phyloP scores from a whole-genome alignment of 805 yeast genomes.

The Sugiyamaella qingdaonensis region DNA sequence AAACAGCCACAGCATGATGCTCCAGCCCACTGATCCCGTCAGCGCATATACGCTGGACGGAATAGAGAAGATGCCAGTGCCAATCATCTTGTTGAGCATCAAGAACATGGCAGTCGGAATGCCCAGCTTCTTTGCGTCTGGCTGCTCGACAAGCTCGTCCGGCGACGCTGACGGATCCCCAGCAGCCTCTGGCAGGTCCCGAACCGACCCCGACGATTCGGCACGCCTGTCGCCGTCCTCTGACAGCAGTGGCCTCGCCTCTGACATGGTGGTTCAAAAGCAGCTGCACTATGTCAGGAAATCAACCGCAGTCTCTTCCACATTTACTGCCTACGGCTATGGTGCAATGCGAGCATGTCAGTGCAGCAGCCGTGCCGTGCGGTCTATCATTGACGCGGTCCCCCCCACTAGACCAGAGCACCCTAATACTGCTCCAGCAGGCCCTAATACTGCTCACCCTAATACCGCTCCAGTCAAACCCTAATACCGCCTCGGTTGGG shows the following conservation, averaged over 20 bases:
- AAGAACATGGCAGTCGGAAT: conserved; percentile 36
- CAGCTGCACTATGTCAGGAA: no score
- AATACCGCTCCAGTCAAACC: no score
- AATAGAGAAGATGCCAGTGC: conserved; percentile 69
- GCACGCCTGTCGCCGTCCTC: conserved; percentile 5
- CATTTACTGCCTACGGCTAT: no score
- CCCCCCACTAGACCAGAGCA: no score
- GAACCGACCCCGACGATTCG: neutral
- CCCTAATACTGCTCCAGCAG: no score
- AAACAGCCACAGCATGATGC: conserved; percentile 54
- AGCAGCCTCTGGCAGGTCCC: neutral
- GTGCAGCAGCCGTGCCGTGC: no score
- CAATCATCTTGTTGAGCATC: conserved; percentile 65
- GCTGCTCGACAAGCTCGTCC: neutral
- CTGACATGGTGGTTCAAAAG: neutral
- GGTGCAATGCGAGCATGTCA: no score
- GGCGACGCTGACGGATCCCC: no score
- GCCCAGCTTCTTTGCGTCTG: conserved; percentile 26
- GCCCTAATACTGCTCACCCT: no score
- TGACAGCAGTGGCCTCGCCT: neutral
- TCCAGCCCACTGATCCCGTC: conserved; percentile 56
- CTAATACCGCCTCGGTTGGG: no score
- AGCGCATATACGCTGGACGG: conserved; percentile 57
- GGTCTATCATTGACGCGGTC: no score
- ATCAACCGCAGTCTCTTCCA: no score